Evolutionary conservation across 75 land plant species (phyloP), one percentile per base, ranked within the genome.

Genomic region (Sequoiadendron giganteum): DNA sequence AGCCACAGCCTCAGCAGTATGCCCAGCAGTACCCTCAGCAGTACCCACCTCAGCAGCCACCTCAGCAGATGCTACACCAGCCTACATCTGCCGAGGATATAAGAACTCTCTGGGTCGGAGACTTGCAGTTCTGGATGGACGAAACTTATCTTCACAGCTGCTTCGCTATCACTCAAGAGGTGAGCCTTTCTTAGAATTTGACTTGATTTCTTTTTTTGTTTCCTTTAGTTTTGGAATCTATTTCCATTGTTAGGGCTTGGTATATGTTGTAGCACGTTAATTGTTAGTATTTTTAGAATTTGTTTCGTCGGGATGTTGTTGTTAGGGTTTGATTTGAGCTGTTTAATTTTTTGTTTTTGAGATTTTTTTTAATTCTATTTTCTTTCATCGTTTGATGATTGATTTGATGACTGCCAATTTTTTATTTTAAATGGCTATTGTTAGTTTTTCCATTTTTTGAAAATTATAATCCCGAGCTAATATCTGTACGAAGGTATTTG

Each of bases 71-170:
- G 87, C 19, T 85, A 83, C 91, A 90, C 36, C 89, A 87, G 25
- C 92, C 91, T 11, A 89, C 90, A 84, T 85, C 92, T 16, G 88
- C 90, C 21, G 93, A 91, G 48, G 93, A 92, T 48, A 88, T 92
- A 48, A 90, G 89, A 45, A 92, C 93, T 13, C 90, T 92, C 48
- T 92, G 93, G 93, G 90, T 92, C 15, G 93, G 93, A 32, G 93
- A 92, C 87, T 86, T 92, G 52, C 93, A 91, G 86, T 92, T 89
- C 42, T 92, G 93, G 93, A 92, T 92, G 93, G 93, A 92, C 75
- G 93, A 92, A 84, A 88, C n/a, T 49, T 92, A 92, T 87, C 77
- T 92, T 45, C 87, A 89, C 42, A 87, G 82, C 78, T 87, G 90
- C 75, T 92, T 92, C 42, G 93, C 87, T 14, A 84, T 84, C 38